Evolutionary conservation across 2,329 filamentous ascomycete genomes (phyloP).

Genomic region (Diaporthe caulivora): DNA sequence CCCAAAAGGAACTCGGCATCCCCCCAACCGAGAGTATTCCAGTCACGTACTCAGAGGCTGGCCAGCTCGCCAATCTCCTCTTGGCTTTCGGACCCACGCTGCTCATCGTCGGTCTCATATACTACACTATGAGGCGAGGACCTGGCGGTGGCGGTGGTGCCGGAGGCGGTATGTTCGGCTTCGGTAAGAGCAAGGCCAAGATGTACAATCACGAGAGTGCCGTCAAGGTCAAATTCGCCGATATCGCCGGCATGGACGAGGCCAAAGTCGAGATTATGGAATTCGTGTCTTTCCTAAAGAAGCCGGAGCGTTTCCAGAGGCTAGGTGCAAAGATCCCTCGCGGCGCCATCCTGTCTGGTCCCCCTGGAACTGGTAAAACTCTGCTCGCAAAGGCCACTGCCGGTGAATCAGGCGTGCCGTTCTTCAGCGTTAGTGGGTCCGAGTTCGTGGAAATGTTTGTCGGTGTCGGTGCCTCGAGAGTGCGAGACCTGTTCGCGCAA

Average conservation of each 20-base stretch:
- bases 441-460: conserved; percentile 99
- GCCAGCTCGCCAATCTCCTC: conserved; percentile 79
- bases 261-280: conserved; percentile 99
- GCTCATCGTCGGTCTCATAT: conserved; percentile 84
- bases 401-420: conserved; percentile 95
- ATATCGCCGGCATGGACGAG: conserved; percentile 98
- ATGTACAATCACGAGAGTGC: conserved; percentile 98
- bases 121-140: conserved; percentile 83
- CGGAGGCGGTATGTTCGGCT: conserved; percentile 88
- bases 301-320: conserved; percentile 91
- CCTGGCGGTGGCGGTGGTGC: conserved; percentile 74
- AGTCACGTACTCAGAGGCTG: conserved; percentile 86
- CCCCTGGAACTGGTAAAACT: conserved; percentile 98
- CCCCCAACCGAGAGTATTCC: conserved; percentile 91
- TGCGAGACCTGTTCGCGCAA: conserved; percentile 93
- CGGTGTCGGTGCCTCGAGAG: conserved; percentile 94
- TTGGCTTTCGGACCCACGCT: conserved; percentile 87
- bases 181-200: conserved; percentile 95
- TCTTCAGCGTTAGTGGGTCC: conserved; percentile 98
- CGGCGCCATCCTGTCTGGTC: conserved; percentile 96
- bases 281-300: conserved; percentile 96
- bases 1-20: conserved; percentile 88
- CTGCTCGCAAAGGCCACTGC: conserved; percentile 96
- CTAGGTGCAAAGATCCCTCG: conserved; percentile 98
- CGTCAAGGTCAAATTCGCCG: conserved; percentile 95